Base-by-base conservation (phyloP, 2,329 filamentous ascomycete species). In the Aspergillus puulaauensis region DNA sequence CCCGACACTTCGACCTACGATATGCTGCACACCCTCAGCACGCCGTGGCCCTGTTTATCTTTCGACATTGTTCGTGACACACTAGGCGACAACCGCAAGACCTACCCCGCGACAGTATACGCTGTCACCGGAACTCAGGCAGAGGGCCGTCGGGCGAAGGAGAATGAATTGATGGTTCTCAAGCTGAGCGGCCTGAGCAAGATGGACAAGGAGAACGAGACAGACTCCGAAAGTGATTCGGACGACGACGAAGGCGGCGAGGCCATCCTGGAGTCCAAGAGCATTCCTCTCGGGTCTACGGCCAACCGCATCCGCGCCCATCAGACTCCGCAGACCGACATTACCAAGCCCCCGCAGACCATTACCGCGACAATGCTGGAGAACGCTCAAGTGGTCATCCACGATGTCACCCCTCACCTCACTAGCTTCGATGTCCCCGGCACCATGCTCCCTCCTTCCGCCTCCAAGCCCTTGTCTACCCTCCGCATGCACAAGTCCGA, bases 21-120 rank as follows among this genome's bases (percentile, higher is more conserved):
- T 74, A 96, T 99, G 92, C 86, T 99, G 59, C 95, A 99, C 81
- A 91, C 87, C 61, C 84, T 99, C 63, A 95, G 90, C 75, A 93
- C 93, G 7, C 92, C 92, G 1, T 99, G 95, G 95, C 95, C 95
- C 3, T 99, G 95, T 73, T 84, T 99, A 15, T 98, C 93, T 2
- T 96, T 97, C 76, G 95, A 98, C 73, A 89, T 99, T 59, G 77
- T 99, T 61, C 88, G 84, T 67, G 95, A 99, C 77, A 82, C 83
- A 52, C 84, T 99, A 17, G 95, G 95, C 65, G 89, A 96, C 72
- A 87, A 91, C 75, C 89, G 95, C 70, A 96, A 89, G 75, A 87
- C 89, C n/a, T 99, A 96, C 76, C 95, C 95, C 24, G 91, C 92
- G 51, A 97, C 93, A 58, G 89, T 97, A 78, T 99, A 98, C 78